phyloP scores from a whole-genome alignment of 2,329 filamentous ascomycete genomes.

The Epichloe gansuensis region DNA sequence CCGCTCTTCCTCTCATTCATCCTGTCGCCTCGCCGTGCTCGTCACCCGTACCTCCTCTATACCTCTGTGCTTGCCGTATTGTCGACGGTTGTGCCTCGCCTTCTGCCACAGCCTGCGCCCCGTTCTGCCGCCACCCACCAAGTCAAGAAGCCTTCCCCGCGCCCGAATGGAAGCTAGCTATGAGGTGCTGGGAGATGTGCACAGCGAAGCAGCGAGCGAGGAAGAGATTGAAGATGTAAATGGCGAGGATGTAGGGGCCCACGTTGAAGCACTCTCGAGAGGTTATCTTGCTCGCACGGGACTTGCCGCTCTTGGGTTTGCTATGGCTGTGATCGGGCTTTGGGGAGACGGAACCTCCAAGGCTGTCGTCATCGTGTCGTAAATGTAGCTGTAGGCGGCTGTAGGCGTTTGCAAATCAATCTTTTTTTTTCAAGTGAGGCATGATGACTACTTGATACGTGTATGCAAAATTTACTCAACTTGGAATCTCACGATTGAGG shows the following conservation, averaged over 20 bases:
- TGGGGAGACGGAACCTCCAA: constrained; percentile 48
- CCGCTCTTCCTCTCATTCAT: constrained; percentile 68
- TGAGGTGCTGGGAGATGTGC: constrained; percentile 50
- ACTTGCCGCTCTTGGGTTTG: constrained; percentile 44
- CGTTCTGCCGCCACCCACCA: constrained; percentile 16
- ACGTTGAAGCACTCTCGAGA: constrained; percentile 43
- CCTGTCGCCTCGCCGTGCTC: constrained; percentile 59
- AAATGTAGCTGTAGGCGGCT: constrained; percentile 2
- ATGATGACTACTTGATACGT: not conserved
- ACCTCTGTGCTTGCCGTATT: constrained; percentile 57
- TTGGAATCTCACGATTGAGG: not conserved
- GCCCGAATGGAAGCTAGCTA: constrained; percentile 57
- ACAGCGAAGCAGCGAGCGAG: constrained; percentile 35
- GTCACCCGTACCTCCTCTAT: constrained; percentile 87
- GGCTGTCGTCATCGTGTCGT: constrained; percentile 22
- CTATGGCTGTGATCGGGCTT: constrained; percentile 50
- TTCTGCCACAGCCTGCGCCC: constrained; percentile 28
- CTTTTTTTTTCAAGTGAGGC: no score
- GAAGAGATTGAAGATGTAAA: constrained; percentile 44
- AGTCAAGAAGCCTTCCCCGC: constrained; percentile 19
- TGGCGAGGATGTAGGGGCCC: constrained; percentile 47
- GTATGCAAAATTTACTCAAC: not conserved
- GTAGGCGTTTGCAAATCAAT: not conserved
- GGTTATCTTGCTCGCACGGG: constrained; percentile 42
- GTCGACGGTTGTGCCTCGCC: constrained; percentile 40